phyloP scores from a whole-genome alignment of 2,329 filamentous ascomycete species.

The Onygenales sp. region DNA sequence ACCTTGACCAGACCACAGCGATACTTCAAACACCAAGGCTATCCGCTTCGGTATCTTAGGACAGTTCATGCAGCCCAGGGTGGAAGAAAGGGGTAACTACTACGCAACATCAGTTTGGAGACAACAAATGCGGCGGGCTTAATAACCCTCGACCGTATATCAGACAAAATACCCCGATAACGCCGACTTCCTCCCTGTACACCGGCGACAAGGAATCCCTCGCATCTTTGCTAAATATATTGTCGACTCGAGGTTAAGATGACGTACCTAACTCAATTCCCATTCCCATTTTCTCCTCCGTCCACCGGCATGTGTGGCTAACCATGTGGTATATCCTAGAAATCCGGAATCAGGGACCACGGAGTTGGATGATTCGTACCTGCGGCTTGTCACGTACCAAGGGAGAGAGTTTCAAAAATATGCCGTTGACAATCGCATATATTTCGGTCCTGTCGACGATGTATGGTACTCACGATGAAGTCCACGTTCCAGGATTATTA shows the following conservation, averaged over 20 bases:
- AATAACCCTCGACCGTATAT: too few relatives aligned
- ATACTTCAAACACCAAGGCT: too few relatives aligned
- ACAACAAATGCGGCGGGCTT: too few relatives aligned
- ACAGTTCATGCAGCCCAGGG: too few relatives aligned
- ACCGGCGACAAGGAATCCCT: too few relatives aligned
- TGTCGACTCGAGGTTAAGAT: not conserved
- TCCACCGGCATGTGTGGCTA: not conserved
- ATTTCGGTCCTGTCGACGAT: constrained; percentile 63
- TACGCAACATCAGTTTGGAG: too few relatives aligned
- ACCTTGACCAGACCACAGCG: too few relatives aligned
- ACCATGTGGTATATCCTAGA: constrained; percentile 15
- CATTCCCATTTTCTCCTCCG: not conserved
- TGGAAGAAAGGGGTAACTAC: too few relatives aligned
- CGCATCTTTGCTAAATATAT: not conserved
- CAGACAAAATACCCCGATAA: too few relatives aligned
- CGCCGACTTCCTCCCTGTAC: too few relatives aligned
- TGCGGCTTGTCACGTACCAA: constrained; percentile 51
- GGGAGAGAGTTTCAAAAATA: constrained; percentile 60
- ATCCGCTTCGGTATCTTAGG: too few relatives aligned
- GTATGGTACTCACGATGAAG: constrained; percentile 33
- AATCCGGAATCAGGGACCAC: constrained; percentile 37
- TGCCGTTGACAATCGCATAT: constrained; percentile 54
- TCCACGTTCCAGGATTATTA: constrained; percentile 1
- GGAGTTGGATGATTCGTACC: constrained; percentile 48
- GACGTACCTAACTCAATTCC: not conserved